A percentile compares a stretch with the other conserved stretches of the same genome.
These are phyloP conservation scores for Hypsizygus marmoreus DNA, from an alignment of 768 basidiomycete species.

Conservation along the genomic window DNA sequence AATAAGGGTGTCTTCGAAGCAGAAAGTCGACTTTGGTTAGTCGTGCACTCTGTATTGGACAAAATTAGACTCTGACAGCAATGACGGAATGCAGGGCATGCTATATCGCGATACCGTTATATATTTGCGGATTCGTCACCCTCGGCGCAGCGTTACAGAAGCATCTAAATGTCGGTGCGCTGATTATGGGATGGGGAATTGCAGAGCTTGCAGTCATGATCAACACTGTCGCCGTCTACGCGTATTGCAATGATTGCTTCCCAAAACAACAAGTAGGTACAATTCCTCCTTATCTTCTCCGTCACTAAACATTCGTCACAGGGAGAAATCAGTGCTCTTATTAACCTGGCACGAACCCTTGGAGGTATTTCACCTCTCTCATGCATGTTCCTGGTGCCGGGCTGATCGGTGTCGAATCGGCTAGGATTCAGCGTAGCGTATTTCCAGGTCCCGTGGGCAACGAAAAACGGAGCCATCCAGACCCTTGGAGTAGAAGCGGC, in stretches of 20 bases:
- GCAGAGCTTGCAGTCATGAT: constrained; percentile 51
- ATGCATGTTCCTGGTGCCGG: background rate
- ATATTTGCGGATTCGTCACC: constrained; percentile 53
- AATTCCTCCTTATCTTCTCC: background rate
- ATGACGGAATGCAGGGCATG: constrained; percentile 40
- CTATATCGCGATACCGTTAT: constrained; percentile 54
- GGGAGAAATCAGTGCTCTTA: constrained; percentile 58
- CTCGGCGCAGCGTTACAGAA: constrained; percentile 54
- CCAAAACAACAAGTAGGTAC: constrained; percentile 38
- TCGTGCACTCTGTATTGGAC: constrained; percentile 1
- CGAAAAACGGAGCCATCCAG: constrained; percentile 51
- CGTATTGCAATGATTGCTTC: constrained; percentile 53
- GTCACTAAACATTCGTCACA: constrained; percentile 10
- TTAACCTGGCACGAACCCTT: constrained; percentile 54
- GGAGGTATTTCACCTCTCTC: constrained; percentile 32
- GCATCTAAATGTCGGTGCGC: constrained; percentile 43
- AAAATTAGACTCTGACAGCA: background rate
- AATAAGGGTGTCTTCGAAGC: constrained; percentile 44
- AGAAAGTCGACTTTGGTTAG: constrained; percentile 51
- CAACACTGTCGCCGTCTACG: constrained; percentile 56
- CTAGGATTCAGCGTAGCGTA: constrained; percentile 54
- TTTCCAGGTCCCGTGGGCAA: constrained; percentile 60
- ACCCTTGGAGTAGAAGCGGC: constrained; percentile 59
- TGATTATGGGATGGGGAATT: constrained; percentile 65
- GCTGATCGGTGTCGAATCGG: background rate